Evolutionary conservation across 306 rosid species (phyloP).

Genomic region (Abrus pulchellus): DNA sequence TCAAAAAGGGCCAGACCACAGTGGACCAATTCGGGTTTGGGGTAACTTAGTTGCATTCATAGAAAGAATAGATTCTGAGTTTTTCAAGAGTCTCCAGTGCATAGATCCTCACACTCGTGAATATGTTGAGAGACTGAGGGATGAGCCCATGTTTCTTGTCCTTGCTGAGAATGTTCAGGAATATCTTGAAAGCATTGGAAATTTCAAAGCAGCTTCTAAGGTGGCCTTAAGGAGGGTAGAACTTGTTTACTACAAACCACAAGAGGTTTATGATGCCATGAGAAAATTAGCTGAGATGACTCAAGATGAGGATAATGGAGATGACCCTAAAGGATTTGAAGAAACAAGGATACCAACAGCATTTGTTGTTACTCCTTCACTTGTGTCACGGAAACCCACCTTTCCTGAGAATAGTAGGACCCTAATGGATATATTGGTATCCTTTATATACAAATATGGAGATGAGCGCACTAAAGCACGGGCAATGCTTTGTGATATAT

Average conservation of each 20-base stretch:
- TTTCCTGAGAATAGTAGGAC: conserved; percentile 85
- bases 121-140: conserved; percentile 93
- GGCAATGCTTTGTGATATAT: conserved; percentile 98
- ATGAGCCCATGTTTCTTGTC: conserved; percentile 81
- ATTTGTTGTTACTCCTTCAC: conserved; percentile 78
- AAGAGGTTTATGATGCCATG: conserved; percentile 95
- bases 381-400: conserved; percentile 85
- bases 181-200: conserved; percentile 73
- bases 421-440: conserved; percentile 84
- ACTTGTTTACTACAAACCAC: conserved; percentile 90
- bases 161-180: conserved; percentile 97
- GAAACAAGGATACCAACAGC: conserved; percentile 75
- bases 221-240: conserved; percentile 90
- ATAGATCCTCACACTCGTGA: conserved; percentile 98
- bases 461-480: conserved; percentile 98
- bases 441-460: conserved; percentile 79
- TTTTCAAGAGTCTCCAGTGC: conserved; percentile 96
- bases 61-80: conserved; percentile 83
- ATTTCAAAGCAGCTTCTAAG: conserved; percentile 81
- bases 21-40: conserved; percentile 87
- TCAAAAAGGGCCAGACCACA: conserved; percentile 76
- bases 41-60: conserved; percentile 92
- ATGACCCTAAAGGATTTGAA: conserved; percentile 63
- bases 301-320: conserved; percentile 61
- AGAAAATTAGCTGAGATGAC: conserved; percentile 82